phyloP scores from a whole-genome alignment of 805 yeast genomes.

The Scheffersomyces lignosus region DNA sequence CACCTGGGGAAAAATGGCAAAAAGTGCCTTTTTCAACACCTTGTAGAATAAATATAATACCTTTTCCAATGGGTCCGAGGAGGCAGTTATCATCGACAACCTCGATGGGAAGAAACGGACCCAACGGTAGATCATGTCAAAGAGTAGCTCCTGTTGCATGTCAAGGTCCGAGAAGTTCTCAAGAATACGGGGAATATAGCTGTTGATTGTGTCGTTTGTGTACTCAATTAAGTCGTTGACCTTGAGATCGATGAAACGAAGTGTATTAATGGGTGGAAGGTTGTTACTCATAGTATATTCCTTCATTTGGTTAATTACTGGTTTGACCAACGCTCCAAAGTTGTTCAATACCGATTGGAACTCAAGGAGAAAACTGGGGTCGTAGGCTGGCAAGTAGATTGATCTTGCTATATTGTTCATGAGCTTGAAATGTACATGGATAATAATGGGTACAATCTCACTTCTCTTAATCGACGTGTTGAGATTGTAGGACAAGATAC shows the following conservation, averaged over 20 bases:
- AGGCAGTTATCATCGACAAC: constrained; percentile 20
- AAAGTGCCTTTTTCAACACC: constrained; percentile 32
- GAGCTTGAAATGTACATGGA: constrained; percentile 33
- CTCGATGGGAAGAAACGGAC: constrained; percentile 32
- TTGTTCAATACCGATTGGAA: constrained; percentile 20
- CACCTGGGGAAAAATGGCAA: constrained; percentile 40
- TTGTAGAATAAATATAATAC: constrained; percentile 33
- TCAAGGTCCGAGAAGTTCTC: constrained; percentile 22
- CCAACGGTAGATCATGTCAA: constrained; percentile 37
- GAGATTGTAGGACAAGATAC: constrained; percentile 30
- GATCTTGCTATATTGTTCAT: constrained; percentile 35
- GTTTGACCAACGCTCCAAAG: constrained; percentile 11
- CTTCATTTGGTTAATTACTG: neutral
- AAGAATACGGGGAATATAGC: constrained; percentile 27
- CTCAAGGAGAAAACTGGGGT: constrained; percentile 31
- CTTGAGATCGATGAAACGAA: constrained; percentile 18
- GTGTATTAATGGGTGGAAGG: constrained; percentile 5
- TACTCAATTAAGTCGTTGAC: constrained; percentile 24
- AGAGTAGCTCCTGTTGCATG: constrained; percentile 32
- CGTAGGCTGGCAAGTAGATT: constrained; percentile 37
- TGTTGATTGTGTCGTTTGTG: constrained; percentile 22
- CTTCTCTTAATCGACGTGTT: constrained; percentile 11
- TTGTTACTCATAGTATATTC: neutral
- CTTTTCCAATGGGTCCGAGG: constrained; percentile 31
- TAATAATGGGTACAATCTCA: constrained; percentile 11